Evolutionary conservation across 1,284 basidiomycete species (phyloP), one percentile per base, ranked within the genome.

Genomic region (Cryptococcus sp.): DNA sequence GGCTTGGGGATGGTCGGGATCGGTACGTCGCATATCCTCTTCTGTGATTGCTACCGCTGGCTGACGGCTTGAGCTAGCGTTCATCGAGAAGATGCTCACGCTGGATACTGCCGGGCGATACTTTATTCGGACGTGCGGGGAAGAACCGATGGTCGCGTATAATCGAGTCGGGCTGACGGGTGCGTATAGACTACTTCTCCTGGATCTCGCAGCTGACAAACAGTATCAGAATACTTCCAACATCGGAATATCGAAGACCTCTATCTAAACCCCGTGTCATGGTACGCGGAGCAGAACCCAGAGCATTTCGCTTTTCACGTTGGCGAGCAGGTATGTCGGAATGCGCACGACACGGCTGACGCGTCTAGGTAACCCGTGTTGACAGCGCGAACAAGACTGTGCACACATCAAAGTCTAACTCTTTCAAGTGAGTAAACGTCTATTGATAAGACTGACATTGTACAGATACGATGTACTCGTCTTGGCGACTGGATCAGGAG

Each of bases 1-100:
- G 87, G 86, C 2, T 80, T 88, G 7, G 87, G 86, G 23, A 87
- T 88, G 86, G 85, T 86, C 42, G 85, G 85, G 15, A 85, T 88
- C 42, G 85, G 85, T 82, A 67, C 60, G 78, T 65, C 17, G 30
- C 11, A 1, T 7, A 20, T 7, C 27, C n/a, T 19, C 20, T 17
- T 19, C 13, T 35, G 41, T 5, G 25, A 22, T 5, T 11, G 45
- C 35, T 17, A 27, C 22, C 46, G 30, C 62, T 59, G 48, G 66
- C 65, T 35, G 6, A 23, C 42, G 20, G 23, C 3, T 15, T 10
- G 3, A 17, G n/a, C 22, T 69, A 83, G 86, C 85, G 0, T 86
- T 87, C 76, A 86, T 87, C 63, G 87, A 85, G 75, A 89, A 86
- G 72, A 79, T 87, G 61, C 80, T 85, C 52, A 82, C 82, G 55